Percentiles rank a stretch among this genome's conserved stretches.
These are phyloP conservation scores for Arabidopsis thaliana DNA, from an alignment of 345 rosid species.

Conservation along the genomic window TAIR10.1 NC_003070.9:19853001-19853500, in stretches of 20 bases:
- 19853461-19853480: not conserved
- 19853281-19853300: not conserved
- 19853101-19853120: not conserved
- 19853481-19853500: not conserved
- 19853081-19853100: not conserved
- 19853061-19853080: no score
- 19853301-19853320: not conserved
- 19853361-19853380: not conserved
- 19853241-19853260: not conserved
- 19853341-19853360: not conserved
- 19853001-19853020: no score
- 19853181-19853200: not conserved
- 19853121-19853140: not conserved
- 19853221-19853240: not conserved
- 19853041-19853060: no score
- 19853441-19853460: constrained; percentile 3
- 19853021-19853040: no score
- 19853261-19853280: not conserved
- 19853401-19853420: not conserved
- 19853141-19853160: constrained; percentile 16
- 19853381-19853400: not conserved
- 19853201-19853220: not conserved
- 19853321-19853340: not conserved
- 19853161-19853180: constrained; percentile 9
- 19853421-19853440: constrained; percentile 28